These are phyloP conservation scores for Cardiospermum halicacabum DNA, from an alignment of 345 rosid species.

Conservation along the genomic window DNA sequence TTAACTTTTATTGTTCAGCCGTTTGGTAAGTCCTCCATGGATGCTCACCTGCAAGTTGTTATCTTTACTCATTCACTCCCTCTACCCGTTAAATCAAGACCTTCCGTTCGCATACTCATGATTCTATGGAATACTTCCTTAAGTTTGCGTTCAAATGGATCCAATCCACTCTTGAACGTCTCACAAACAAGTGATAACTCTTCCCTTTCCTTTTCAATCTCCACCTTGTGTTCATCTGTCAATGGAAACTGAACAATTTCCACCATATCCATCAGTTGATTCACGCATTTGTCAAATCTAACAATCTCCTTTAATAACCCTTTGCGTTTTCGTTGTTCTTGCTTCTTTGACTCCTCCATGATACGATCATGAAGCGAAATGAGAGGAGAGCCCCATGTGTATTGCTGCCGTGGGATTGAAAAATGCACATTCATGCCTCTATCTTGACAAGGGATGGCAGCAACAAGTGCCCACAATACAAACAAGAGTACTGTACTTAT, in stretches of 20 bases:
- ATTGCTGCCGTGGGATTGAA: conserved; percentile 25
- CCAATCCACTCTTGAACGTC: conserved; percentile 28
- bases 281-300: conserved; percentile 26
- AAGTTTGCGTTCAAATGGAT: conserved; percentile 31
- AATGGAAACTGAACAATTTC: conserved; percentile 30
- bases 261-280: conserved; percentile 26
- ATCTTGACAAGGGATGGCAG: conserved; percentile 45
- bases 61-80: not conserved
- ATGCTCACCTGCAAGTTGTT: not conserved
- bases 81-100: conserved; percentile 22
- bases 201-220: conserved; percentile 18
- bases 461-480: conserved; percentile 37
- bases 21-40: conserved; percentile 5
- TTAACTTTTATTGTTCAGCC: conserved; percentile 11
- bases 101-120: conserved; percentile 30
- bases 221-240: conserved; percentile 23
- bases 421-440: conserved; percentile 29
- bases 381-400: conserved; percentile 24
- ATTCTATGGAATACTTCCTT: conserved; percentile 37
- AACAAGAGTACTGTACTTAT: conserved; percentile 30
- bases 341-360: conserved; percentile 36
- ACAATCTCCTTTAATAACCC: conserved; percentile 35
- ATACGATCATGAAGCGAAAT: conserved; percentile 28
- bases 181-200: conserved; percentile 28
- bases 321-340: conserved; percentile 18